A percentile compares a stretch with the other conserved stretches of the same genome.
Conservation (phyloP, 78 protist species). For the Pelomyxa schiedti region DNA sequence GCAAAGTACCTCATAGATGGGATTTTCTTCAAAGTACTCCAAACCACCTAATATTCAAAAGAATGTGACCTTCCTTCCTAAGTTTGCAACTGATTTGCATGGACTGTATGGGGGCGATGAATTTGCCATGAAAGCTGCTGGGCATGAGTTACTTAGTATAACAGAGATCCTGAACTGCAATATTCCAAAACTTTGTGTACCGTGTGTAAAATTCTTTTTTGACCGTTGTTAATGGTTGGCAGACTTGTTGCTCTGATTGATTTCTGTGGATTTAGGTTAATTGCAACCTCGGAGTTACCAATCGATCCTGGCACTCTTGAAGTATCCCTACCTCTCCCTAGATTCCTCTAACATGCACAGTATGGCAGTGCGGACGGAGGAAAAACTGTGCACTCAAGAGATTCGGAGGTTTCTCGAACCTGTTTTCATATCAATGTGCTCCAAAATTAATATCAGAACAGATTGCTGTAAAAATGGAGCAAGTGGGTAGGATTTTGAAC, state of each 20-base stretch:
- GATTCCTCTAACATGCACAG: too few relatives aligned
- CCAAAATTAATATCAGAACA: too few relatives aligned
- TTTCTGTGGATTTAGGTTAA: slow-evolving; percentile 18
- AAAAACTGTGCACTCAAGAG: slow-evolving; percentile 8
- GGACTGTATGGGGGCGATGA: slow-evolving; percentile 54
- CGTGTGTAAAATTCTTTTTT: slow-evolving; percentile 9
- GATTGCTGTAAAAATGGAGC: slow-evolving; percentile 9
- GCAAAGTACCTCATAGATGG: slow-evolving; percentile 41
- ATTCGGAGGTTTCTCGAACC: not conserved
- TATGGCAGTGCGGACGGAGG: slow-evolving; percentile 54
- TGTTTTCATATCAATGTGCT: too few relatives aligned
- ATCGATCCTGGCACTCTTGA: slow-evolving; percentile 15
- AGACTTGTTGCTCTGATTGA: not conserved
- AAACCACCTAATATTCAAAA: not conserved
- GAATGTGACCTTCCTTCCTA: not conserved
- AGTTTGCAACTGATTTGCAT: slow-evolving; percentile 32
- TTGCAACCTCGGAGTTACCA: slow-evolving; percentile 29
- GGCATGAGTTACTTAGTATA: slow-evolving; percentile 41
- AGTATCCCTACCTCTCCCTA: too few relatives aligned
- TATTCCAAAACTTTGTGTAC: slow-evolving; percentile 23
- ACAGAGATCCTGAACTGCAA: slow-evolving; percentile 27
- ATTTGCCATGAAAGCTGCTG: slow-evolving; percentile 40
- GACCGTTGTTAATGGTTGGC: not conserved
- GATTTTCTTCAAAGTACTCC: slow-evolving; percentile 21
- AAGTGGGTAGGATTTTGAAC: slow-evolving; percentile 35